Base-by-base conservation (phyloP, 2,329 filamentous ascomycete genomes). In the Chaetomium olivaceum region DNA sequence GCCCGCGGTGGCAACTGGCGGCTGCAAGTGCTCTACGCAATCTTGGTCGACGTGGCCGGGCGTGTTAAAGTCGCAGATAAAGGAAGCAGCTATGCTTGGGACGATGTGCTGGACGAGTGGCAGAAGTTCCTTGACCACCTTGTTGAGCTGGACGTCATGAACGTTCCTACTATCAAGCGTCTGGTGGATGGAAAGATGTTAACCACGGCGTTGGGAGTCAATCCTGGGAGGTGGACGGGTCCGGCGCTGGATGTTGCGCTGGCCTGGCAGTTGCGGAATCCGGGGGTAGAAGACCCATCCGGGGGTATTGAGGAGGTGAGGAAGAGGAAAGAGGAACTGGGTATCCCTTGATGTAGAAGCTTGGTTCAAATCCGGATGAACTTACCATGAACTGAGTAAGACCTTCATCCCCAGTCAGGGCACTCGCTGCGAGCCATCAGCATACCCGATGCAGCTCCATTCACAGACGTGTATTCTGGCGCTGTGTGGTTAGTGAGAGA, bases 211-310 rank as follows among this genome's bases (percentile, higher is more conserved):
- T 81, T 98, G 3, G 86, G 84, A 0, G 79, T 84, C n/a, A 88
- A 87, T 68, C 89, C 91, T 0, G 92, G 92, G 0, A 88, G 82
- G n/a, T 98, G 94, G 94, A 90, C 96, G 84, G 87, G 87, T 62
- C 83, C 84, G 55, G 93, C 93, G 3, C 79, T 97, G 56, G 90
- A 96, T 36, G 81, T 93, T 4, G 91, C 92, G 67, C 86, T 96
- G 77, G 88, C 88, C 67, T 98, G 93, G 93, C 95, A 98, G 77
- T 83, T 98, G 61, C 85, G 91, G 46, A 87, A 98, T 74, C 92
- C 93, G 0, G 82, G 82, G 4, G 81, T 80, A 64, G 85, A 83
- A 3, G 89, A 93, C 67, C 77, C 81, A 7, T 72, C 79, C 7
- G 84, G 80, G 2, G 88, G 84, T 1, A 78, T 92, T 61, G 83